Evolutionary conservation across 306 rosid species (phyloP).

Genomic region (Cucurbita pepo): DNA sequence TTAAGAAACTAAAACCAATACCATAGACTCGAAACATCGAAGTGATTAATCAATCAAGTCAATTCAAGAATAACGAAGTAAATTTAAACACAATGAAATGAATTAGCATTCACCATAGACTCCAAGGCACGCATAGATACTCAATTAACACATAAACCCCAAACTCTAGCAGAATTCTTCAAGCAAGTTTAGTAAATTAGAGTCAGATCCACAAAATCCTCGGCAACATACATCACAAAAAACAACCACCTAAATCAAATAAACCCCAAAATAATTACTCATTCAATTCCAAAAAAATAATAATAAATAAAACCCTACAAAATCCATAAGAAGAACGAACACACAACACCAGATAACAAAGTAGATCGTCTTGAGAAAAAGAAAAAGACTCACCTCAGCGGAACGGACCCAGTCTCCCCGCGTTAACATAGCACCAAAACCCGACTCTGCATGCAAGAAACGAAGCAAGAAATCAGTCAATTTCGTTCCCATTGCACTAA

Average conservation of each 20-base stretch:
- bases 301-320: constrained; percentile 7
- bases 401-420: constrained; percentile 6
- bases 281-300: not conserved
- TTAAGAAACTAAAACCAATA: not conserved
- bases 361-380: constrained; percentile 14
- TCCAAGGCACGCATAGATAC: not conserved
- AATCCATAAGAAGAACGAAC: constrained; percentile 5
- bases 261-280: constrained; percentile 15
- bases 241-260: constrained; percentile 2
- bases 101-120: not conserved
- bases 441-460: constrained; percentile 21
- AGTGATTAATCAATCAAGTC: not conserved
- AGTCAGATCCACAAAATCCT: constrained; percentile 17
- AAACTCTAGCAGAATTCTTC: not conserved
- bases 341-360: constrained; percentile 2
- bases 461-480: constrained; percentile 13
- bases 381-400: constrained; percentile 21
- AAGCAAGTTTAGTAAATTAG: constrained; percentile 1
- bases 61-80: not conserved
- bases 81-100: not conserved
- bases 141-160: not conserved
- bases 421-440: constrained; percentile 3
- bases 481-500: not conserved
- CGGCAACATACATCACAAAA: not conserved
- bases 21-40: not conserved